A percentile compares a stretch with the other conserved stretches of the same genome.
Evolutionary conservation across 805 yeast species (phyloP).

Genomic region (Candida loeiensis): DNA sequence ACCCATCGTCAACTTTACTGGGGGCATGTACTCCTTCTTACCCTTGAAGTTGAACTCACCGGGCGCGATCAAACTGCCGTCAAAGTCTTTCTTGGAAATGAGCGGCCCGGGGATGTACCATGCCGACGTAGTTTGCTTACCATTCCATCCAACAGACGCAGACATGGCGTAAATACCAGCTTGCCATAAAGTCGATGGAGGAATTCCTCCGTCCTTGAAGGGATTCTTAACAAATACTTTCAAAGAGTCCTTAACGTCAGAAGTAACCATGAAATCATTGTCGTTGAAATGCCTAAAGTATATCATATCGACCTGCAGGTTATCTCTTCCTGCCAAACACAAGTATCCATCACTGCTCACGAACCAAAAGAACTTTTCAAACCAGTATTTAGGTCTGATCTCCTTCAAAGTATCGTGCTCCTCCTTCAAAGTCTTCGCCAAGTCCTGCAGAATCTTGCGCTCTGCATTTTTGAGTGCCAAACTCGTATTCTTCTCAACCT

Average conservation of each 20-base stretch:
- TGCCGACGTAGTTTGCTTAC: constrained; percentile 74
- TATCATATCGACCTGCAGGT: constrained; percentile 72
- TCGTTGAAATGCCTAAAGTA: constrained; percentile 72
- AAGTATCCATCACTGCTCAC: constrained; percentile 85
- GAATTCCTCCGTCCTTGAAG: constrained; percentile 60
- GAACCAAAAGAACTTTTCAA: constrained; percentile 94
- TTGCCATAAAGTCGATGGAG: constrained; percentile 84
- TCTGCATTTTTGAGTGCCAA: constrained; percentile 83
- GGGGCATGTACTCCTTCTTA: constrained; percentile 60
- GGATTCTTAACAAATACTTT: constrained; percentile 83
- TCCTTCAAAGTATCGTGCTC: constrained; percentile 51
- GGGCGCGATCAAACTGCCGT: constrained; percentile 53
- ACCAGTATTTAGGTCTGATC: constrained; percentile 76
- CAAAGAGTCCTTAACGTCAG: constrained; percentile 71
- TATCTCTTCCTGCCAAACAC: constrained; percentile 84
- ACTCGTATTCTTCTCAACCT: constrained; percentile 73
- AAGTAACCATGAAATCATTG: constrained; percentile 67
- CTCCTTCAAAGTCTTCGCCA: constrained; percentile 57
- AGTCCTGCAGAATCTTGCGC: constrained; percentile 66
- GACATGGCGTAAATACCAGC: constrained; percentile 85
- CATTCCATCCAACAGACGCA: constrained; percentile 86
- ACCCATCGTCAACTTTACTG: constrained; percentile 88
- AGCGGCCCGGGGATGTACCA: constrained; percentile 77
- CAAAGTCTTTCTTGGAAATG: constrained; percentile 67
- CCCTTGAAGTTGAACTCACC: constrained; percentile 59